Conservation (phyloP, 306 rosid genomes). For the Senna siamea region DNA sequence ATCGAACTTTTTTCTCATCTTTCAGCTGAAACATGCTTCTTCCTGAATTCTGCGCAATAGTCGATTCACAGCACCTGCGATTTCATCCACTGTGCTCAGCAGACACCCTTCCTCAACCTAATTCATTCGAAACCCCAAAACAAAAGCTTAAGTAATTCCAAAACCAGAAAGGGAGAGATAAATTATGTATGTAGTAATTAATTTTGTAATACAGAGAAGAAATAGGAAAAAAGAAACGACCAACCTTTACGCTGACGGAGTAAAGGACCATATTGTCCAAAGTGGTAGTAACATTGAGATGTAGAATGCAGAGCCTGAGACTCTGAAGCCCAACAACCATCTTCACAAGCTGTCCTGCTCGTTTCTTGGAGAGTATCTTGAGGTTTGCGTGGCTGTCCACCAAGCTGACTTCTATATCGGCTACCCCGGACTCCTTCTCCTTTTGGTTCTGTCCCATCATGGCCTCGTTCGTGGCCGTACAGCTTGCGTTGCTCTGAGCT, state of each 20-base stretch:
- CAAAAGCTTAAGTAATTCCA: too few species aligned
- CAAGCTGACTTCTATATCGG: constrained; percentile 91
- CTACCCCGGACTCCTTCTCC: constrained; percentile 49
- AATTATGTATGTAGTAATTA: too few species aligned
- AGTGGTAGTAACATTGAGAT: constrained; percentile 72
- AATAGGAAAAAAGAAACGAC: too few species aligned
- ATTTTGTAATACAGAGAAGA: neutral
- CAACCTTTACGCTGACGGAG: constrained; percentile 82
- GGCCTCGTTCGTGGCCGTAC: constrained; percentile 4
- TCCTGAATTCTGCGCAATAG: constrained; percentile 59
- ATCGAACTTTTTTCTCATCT: too few species aligned
- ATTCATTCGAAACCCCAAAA: neutral
- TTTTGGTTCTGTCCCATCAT: too few species aligned
- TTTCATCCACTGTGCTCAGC: constrained; percentile 83
- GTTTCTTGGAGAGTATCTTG: constrained; percentile 68
- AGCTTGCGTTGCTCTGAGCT: constrained; percentile 38
- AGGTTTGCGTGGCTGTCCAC: constrained; percentile 86
- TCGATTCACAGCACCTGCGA: constrained; percentile 85
- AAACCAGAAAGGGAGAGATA: too few species aligned
- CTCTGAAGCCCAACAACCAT: constrained; percentile 66
- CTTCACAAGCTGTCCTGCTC: constrained; percentile 58
- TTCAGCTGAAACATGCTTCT: constrained; percentile 55
- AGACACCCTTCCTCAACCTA: constrained; percentile 83
- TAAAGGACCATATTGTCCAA: constrained; percentile 67
- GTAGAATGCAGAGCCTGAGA: constrained; percentile 72